These are phyloP conservation scores for Immersiella caudata DNA, from an alignment of 495 filamentous ascomycete species.

Conservation along the genomic window DNA sequence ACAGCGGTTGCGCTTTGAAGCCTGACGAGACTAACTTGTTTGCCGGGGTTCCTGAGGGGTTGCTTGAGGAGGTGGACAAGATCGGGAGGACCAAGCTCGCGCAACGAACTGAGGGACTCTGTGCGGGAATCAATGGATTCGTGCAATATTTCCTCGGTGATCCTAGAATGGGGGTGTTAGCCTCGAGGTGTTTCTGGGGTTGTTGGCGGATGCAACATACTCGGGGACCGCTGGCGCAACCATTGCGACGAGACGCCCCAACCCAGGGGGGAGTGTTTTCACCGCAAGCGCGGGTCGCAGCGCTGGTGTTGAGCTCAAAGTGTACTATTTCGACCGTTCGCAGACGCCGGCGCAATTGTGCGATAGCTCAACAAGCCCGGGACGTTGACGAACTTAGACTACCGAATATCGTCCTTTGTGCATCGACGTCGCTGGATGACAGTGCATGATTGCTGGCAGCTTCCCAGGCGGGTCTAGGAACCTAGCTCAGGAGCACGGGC, in stretches of 20 bases:
- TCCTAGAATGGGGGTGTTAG: conserved; percentile 54
- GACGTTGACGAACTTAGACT: not conserved
- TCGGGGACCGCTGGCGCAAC: conserved; percentile 88
- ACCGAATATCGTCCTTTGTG: conserved; percentile 5
- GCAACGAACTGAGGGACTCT: conserved; percentile 77
- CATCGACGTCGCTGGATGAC: conserved; percentile 5
- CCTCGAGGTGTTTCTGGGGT: not conserved
- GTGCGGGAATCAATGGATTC: conserved; percentile 88
- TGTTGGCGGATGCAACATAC: conserved; percentile 55
- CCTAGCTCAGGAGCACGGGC: conserved; percentile 11
- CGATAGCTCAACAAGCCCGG: not conserved
- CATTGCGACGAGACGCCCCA: conserved; percentile 57
- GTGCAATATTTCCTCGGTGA: conserved; percentile 87
- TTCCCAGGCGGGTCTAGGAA: not conserved
- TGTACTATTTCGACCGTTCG: not conserved
- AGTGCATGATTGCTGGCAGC: conserved; percentile 9
- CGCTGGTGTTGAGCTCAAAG: not conserved
- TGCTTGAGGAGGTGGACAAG: conserved; percentile 94
- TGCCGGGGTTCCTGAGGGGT: conserved; percentile 62
- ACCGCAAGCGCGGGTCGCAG: not conserved
- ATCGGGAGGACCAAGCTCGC: conserved; percentile 94
- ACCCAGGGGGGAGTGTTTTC: conserved; percentile 13
- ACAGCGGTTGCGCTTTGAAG: no score
- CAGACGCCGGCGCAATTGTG: not conserved
- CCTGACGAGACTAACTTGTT: conserved; percentile 56